phyloP scores from a whole-genome alignment of 768 basidiomycete species.

The Suillus paluster region DNA sequence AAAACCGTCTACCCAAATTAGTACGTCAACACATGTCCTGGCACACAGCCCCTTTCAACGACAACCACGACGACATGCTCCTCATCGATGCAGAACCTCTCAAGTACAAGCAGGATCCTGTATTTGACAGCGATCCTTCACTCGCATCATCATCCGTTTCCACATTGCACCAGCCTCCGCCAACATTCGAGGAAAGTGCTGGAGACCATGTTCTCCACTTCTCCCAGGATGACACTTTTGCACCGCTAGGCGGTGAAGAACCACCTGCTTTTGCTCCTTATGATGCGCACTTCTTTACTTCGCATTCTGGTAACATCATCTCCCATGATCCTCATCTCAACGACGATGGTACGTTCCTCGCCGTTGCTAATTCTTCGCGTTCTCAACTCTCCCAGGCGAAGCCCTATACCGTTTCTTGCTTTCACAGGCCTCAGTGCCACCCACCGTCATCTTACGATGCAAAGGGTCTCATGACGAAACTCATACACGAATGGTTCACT shows the following conservation, averaged over 20 bases:
- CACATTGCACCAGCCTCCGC: constrained; percentile 23
- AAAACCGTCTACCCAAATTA: too few relatives aligned
- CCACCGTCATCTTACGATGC: constrained; percentile 50
- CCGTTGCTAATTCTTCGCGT: neutral
- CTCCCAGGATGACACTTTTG: constrained; percentile 22
- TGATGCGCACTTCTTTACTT: constrained; percentile 60
- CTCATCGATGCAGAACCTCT: neutral
- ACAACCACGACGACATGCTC: neutral
- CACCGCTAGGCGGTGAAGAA: constrained; percentile 42
- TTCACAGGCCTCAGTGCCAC: constrained; percentile 51
- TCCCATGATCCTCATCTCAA: constrained; percentile 77
- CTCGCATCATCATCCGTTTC: constrained; percentile 1
- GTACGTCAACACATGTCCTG: too few relatives aligned
- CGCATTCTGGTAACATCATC: constrained; percentile 53
- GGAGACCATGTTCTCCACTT: constrained; percentile 30
- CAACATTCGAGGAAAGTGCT: constrained; percentile 32
- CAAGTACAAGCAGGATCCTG: neutral
- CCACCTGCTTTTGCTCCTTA: constrained; percentile 70
- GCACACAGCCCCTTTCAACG: neutral
- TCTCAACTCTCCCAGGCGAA: constrained; percentile 50
- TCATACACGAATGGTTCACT: constrained; percentile 49
- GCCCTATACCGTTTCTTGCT: constrained; percentile 77
- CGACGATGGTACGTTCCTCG: constrained; percentile 51
- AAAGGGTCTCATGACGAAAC: constrained; percentile 62
- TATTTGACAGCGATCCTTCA: neutral